Evolutionary conservation across 306 rosid species (phyloP).

Genomic region (Medicago ruthenica): DNA sequence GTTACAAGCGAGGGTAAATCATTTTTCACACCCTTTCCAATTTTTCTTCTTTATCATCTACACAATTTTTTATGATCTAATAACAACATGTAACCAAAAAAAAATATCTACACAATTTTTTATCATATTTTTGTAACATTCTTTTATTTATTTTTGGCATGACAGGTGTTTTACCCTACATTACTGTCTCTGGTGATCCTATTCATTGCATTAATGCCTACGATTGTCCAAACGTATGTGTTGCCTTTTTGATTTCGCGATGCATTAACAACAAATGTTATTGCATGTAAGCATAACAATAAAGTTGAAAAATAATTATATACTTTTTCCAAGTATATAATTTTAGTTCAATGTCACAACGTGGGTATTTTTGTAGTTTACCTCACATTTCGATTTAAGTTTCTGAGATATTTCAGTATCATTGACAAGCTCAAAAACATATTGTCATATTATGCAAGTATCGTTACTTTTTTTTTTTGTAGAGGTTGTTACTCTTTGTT

Average conservation of each 20-base stretch:
- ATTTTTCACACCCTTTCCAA: neutral
- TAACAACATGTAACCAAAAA: no score
- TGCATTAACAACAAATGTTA: neutral
- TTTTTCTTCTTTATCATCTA: no score
- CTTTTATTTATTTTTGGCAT: neutral
- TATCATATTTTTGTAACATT: neutral
- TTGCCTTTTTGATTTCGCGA: neutral
- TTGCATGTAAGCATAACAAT: neutral
- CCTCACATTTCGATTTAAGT: no score
- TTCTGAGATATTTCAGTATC: no score
- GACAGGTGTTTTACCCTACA: neutral
- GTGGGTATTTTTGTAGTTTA: no score
- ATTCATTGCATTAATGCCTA: neutral
- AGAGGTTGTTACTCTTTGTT: no score
- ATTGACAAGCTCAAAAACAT: no score
- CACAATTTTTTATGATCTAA: neutral
- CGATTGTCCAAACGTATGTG: neutral
- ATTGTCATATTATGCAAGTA: no score
- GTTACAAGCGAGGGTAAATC: neutral
- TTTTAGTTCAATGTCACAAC: no score
- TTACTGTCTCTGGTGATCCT: neutral
- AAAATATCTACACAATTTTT: neutral
- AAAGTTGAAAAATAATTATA: neutral
- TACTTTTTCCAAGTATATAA: no score
- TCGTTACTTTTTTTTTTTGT: no score